Percentiles rank a stretch among this genome's conserved stretches.
phyloP scores from a whole-genome alignment of 768 basidiomycete genomes.

The Auriscalpium vulgare region DNA sequence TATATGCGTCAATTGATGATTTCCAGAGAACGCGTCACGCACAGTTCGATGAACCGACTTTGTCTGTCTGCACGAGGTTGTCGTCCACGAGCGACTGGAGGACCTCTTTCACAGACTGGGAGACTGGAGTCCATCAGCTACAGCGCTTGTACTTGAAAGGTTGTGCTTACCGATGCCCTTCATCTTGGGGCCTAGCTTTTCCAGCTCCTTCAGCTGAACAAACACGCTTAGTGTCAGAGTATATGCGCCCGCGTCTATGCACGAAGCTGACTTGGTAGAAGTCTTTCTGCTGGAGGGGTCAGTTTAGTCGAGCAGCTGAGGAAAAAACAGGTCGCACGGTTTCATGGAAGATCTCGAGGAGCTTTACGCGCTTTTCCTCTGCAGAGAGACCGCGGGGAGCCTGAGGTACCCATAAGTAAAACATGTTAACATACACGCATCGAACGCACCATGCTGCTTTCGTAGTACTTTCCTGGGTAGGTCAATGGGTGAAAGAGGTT shows the following conservation, averaged over 20 bases:
- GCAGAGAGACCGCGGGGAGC: slow-evolving; percentile 56
- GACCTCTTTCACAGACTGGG: slow-evolving; percentile 89
- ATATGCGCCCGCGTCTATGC: no score
- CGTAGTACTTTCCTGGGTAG: no score
- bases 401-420: background rate
- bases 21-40: slow-evolving; percentile 27
- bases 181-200: slow-evolving; percentile 81
- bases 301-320: background rate
- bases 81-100: slow-evolving; percentile 84
- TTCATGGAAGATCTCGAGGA: slow-evolving; percentile 92
- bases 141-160: background rate
- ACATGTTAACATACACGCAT: background rate
- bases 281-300: slow-evolving; percentile 49
- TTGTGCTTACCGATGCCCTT: slow-evolving; percentile 73
- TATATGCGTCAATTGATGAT: slow-evolving; percentile 14
- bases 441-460: no score
- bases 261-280: slow-evolving; percentile 57
- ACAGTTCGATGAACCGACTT: slow-evolving; percentile 95
- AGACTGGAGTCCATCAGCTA: slow-evolving; percentile 38
- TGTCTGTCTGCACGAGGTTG: slow-evolving; percentile 78
- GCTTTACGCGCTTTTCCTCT: slow-evolving; percentile 84
- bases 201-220: slow-evolving; percentile 80
- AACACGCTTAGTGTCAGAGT: background rate
- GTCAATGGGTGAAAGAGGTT: no score
- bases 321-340: slow-evolving; percentile 36